phyloP scores from a whole-genome alignment of 805 yeast species.

The Barnettozyma pratensis region DNA sequence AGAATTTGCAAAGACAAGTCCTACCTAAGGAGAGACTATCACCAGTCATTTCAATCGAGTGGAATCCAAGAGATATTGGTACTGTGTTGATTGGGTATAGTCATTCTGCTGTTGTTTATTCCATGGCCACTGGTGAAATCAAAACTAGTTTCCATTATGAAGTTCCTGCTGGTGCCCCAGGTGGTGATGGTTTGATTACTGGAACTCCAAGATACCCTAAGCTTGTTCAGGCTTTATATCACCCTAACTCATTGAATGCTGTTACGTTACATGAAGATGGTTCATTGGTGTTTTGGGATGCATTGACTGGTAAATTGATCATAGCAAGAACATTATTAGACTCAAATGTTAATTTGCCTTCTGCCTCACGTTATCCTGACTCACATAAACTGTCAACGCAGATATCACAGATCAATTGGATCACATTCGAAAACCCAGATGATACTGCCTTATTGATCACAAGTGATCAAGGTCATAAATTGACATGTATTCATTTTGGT shows the following conservation, averaged over 20 bases:
- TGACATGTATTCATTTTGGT: constrained; percentile 70
- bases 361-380: constrained; percentile 11
- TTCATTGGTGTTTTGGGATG: constrained; percentile 90
- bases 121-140: constrained; percentile 55
- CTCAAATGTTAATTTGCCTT: constrained; percentile 54
- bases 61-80: constrained; percentile 91
- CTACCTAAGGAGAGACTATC: constrained; percentile 55
- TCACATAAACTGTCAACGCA: constrained; percentile 26
- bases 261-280: constrained; percentile 79
- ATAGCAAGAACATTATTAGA: constrained; percentile 73
- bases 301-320: constrained; percentile 64
- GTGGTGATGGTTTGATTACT: constrained; percentile 46
- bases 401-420: constrained; percentile 63
- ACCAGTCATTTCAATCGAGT: constrained; percentile 59
- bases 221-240: constrained; percentile 60
- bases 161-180: constrained; percentile 64
- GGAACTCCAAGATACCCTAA: constrained; percentile 35
- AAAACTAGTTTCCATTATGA: constrained; percentile 54
- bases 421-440: constrained; percentile 76
- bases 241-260: constrained; percentile 88
- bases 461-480: constrained; percentile 54
- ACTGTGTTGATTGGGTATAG: constrained; percentile 68
- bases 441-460: constrained; percentile 65
- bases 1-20: constrained; percentile 60
- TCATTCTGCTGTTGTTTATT: constrained; percentile 63